Evolutionary conservation across 345 rosid genomes (phyloP).

Genomic region (Sisymbrium altissimum): DNA sequence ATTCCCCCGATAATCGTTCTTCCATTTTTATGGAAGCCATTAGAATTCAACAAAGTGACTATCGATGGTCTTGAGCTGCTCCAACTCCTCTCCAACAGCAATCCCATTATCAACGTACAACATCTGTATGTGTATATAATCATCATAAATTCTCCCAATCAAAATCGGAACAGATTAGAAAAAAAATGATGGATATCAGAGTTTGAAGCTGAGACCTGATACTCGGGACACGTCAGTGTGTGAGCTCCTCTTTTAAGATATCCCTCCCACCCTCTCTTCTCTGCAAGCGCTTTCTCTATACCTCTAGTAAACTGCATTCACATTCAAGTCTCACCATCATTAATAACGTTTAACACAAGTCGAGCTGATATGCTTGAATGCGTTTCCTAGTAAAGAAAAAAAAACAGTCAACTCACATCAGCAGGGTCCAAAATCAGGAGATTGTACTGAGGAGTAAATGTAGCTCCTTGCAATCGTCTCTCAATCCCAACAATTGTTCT

Average conservation of each 20-base stretch:
- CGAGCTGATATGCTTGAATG: neutral
- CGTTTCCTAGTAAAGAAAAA: neutral
- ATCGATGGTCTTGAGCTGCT: conserved; percentile 68
- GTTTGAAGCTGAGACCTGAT: conserved; percentile 52
- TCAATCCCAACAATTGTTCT: conserved; percentile 78
- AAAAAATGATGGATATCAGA: neutral
- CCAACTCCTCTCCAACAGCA: conserved; percentile 60
- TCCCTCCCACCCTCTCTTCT: conserved; percentile 62
- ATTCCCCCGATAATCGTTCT: neutral
- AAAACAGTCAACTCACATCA: conserved; percentile 46
- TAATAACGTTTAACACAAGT: neutral
- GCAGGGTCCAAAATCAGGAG: conserved; percentile 74
- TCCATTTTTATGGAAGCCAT: neutral
- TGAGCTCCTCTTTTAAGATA: conserved; percentile 71
- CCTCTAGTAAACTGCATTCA: conserved; percentile 50
- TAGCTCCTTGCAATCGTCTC: conserved; percentile 41
- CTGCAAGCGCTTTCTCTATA: conserved; percentile 54
- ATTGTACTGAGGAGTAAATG: conserved; percentile 39
- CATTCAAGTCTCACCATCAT: conserved; percentile 8
- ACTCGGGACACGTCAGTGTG: conserved; percentile 58
- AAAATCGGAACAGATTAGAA: neutral
- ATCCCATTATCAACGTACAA: conserved; percentile 73
- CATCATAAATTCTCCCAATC: neutral
- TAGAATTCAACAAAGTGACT: conserved; percentile 51
- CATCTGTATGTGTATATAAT: conserved; percentile 40